phyloP scores from a whole-genome alignment of 805 yeast species.

The Saccharomycopsis javanensis region DNA sequence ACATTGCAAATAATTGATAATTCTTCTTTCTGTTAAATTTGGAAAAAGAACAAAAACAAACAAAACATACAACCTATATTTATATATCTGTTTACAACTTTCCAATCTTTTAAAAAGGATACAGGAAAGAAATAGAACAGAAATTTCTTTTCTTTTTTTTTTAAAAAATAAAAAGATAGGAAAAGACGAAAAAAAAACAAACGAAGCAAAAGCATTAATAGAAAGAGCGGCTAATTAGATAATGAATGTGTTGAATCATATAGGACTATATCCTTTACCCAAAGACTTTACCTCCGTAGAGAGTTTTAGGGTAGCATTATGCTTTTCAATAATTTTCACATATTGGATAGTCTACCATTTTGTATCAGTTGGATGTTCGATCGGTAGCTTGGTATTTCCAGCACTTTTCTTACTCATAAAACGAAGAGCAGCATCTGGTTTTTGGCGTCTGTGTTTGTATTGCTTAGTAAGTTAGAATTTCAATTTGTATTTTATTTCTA shows the following conservation, averaged over 20 bases:
- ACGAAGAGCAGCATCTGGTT: constrained; percentile 5
- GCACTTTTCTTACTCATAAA: constrained; percentile 12
- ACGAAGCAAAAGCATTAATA: too few species aligned
- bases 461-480: constrained; percentile 9
- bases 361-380: constrained; percentile 3
- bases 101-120: too few species aligned
- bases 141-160: too few species aligned
- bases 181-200: too few species aligned
- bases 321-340: neutral
- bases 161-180: too few species aligned
- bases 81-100: too few species aligned
- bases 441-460: constrained; percentile 14
- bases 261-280: constrained; percentile 8
- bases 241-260: constrained; percentile 3
- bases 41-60: too few species aligned
- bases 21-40: too few species aligned
- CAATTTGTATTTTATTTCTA: neutral
- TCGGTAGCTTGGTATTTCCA: constrained; percentile 6
- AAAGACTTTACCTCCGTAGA: neutral
- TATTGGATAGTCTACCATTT: constrained; percentile 11
- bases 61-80: too few species aligned
- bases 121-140: too few species aligned
- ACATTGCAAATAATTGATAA: too few species aligned
- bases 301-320: neutral
- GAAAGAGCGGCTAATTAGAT: too few species aligned